Conservation (phyloP, 805 yeast species). For the Starmerella davenportii region DNA sequence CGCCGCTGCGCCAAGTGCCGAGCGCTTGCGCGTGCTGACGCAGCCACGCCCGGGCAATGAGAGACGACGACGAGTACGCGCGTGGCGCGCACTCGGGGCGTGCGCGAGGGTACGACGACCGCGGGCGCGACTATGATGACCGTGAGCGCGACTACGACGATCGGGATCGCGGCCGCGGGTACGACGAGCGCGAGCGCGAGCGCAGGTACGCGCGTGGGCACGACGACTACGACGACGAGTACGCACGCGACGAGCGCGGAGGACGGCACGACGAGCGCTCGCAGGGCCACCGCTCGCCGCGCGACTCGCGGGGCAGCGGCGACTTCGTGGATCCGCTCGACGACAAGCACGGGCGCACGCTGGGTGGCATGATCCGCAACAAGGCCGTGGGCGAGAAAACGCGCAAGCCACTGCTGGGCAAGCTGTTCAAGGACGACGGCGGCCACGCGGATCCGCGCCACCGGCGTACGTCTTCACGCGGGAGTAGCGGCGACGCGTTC, state of each 20-base stretch:
- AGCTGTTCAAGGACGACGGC: conserved; percentile 7
- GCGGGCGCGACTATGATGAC: too few relatives aligned
- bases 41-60: conserved; percentile 2
- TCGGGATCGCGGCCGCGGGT: too few relatives aligned
- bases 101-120: too few relatives aligned
- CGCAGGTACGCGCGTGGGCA: too few relatives aligned
- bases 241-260: not conserved
- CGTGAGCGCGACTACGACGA: too few relatives aligned
- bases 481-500: not conserved
- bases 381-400: conserved; percentile 10
- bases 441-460: not conserved
- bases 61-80: conserved; percentile 10
- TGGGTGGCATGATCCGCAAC: conserved; percentile 7
- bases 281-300: not conserved
- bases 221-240: conserved; percentile 1
- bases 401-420: conserved; percentile 10
- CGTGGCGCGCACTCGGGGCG: conserved; percentile 8
- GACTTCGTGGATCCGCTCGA: conserved; percentile 5
- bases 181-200: too few relatives aligned
- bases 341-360: conserved; percentile 1
- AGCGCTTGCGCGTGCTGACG: too few relatives aligned
- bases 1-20: too few relatives aligned
- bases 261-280: not conserved
- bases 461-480: not conserved
- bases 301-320: not conserved